Percentiles rank a stretch among this genome's conserved stretches.
Conservation (phyloP, 345 rosid genomes). For the Populus euphratica region DNA sequence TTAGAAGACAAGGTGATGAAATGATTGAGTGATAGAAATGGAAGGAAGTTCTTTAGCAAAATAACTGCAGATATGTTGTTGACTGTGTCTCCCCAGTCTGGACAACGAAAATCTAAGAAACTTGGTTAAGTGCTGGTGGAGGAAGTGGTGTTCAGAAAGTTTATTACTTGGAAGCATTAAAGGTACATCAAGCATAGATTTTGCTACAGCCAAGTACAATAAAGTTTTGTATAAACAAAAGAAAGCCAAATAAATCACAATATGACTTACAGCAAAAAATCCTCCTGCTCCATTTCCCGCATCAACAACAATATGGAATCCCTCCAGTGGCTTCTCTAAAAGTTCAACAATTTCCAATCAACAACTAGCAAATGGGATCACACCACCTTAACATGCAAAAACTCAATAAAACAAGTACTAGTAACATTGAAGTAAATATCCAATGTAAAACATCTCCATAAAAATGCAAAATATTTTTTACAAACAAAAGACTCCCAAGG, state of each 20-base stretch:
- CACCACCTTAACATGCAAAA: constrained; percentile 1
- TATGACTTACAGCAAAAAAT: constrained; percentile 78
- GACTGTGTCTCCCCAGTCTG: not conserved
- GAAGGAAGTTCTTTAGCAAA: not conserved
- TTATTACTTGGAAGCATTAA: not conserved
- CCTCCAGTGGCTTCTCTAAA: constrained; percentile 90
- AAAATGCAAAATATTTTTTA: not conserved
- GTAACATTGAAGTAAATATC: not conserved
- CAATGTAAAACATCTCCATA: not conserved
- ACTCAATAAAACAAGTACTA: not conserved
- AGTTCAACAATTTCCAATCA: constrained; percentile 25
- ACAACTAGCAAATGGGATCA: constrained; percentile 21
- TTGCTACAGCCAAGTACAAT: not conserved
- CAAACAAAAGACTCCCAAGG: not conserved
- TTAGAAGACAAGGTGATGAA: not conserved
- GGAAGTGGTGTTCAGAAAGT: not conserved
- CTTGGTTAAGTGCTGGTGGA: not conserved
- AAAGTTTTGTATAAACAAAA: not conserved
- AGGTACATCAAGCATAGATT: not conserved
- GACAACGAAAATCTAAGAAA: not conserved
- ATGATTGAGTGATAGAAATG: not conserved
- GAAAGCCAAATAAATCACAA: not conserved
- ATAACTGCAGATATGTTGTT: not conserved
- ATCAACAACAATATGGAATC: constrained; percentile 93
- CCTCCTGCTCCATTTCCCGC: constrained; percentile 99